These are phyloP conservation scores for Baorangia bicolor DNA, from an alignment of 768 basidiomycete genomes.

Conservation along the genomic window DNA sequence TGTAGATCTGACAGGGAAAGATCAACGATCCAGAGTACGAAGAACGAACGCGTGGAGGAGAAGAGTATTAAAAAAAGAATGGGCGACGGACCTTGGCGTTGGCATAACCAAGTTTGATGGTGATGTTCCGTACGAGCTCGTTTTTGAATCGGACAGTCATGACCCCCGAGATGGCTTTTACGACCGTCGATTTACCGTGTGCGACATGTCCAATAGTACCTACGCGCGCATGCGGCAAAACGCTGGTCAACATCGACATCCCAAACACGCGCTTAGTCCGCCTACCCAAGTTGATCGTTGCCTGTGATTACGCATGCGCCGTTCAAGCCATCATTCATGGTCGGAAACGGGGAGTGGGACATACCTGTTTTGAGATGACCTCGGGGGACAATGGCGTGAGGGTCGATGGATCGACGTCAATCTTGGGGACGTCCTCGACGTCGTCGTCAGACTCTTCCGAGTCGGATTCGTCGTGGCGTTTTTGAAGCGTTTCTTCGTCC, in stretches of 20 bases:
- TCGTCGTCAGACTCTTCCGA: conserved; percentile 65
- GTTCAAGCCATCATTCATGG: not conserved
- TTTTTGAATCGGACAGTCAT: conserved; percentile 99
- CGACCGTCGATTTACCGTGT: conserved; percentile 94
- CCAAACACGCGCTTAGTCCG: not conserved
- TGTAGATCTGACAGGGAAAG: conserved; percentile 75
- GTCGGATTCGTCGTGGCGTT: conserved; percentile 65
- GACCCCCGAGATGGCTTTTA: conserved; percentile 98
- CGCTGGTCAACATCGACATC: not conserved
- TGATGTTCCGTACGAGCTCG: conserved; percentile 97
- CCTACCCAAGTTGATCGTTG: conserved; percentile 90
- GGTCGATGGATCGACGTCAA: conserved; percentile 79
- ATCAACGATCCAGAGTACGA: not conserved
- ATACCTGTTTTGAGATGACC: conserved; percentile 88
- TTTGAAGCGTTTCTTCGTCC: conserved; percentile 65
- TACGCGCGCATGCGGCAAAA: conserved; percentile 29
- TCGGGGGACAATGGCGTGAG: conserved; percentile 87
- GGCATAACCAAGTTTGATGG: conserved; percentile 98
- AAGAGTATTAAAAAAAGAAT: conserved; percentile 1
- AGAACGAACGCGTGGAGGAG: not conserved
- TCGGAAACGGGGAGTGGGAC: conserved; percentile 19
- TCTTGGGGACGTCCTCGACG: conserved; percentile 53
- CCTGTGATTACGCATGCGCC: conserved; percentile 45
- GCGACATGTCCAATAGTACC: conserved; percentile 99
- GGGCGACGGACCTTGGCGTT: conserved; percentile 83